Base-by-base conservation (phyloP, 352 stramenopile species). In the Phytophthora syringae region DNA sequence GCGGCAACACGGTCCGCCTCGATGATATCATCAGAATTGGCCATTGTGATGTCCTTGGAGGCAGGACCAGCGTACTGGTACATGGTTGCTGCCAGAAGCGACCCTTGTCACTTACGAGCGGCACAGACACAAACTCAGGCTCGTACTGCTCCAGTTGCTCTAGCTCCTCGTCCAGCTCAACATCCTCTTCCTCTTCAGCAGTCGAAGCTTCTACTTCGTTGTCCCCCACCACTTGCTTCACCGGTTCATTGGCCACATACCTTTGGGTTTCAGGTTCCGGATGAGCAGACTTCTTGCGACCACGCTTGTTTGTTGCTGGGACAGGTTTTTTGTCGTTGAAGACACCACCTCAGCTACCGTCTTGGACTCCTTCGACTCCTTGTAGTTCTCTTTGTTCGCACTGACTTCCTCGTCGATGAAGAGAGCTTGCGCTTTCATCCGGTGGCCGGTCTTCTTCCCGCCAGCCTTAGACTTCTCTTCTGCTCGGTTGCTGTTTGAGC, bases 61-160 rank as follows among this genome's bases (percentile, higher is more conserved):
- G 30, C 39, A 20, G 32, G 11, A 24, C 24, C 34, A 15, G 45
- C 32, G 18, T 77, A 88, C 59, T 82, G 72, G 53, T 83, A 88
- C 53, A 86, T 60, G 5, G 75, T 68, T 0, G 79, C 77, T 20
- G 72, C 44, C 32, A 88, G 43, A 4, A 88, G 58, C 1, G 71
- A 77, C 13, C 75, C 60, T 11, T 63, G 39, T 84, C 79, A 50
- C 77, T 82, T 11, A 72, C 45, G 12, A 85, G 59, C 3, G 77
- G 63, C 28, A 79, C 53, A 5, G 60, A 76, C 18, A 64, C 40
- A 39, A 85, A 85, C 64, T 65, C 61, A 1, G 76, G 75, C 45
- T 86, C 79, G 45, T 65, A 64, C 54, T 72, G 66, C 25, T 86
- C 77, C 2, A 84, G 55, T 21, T 65, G 51, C 22, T 83, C 70